These are phyloP conservation scores for Ogataea populi-albae DNA, from an alignment of 805 yeast species.

Conservation along the genomic window DNA sequence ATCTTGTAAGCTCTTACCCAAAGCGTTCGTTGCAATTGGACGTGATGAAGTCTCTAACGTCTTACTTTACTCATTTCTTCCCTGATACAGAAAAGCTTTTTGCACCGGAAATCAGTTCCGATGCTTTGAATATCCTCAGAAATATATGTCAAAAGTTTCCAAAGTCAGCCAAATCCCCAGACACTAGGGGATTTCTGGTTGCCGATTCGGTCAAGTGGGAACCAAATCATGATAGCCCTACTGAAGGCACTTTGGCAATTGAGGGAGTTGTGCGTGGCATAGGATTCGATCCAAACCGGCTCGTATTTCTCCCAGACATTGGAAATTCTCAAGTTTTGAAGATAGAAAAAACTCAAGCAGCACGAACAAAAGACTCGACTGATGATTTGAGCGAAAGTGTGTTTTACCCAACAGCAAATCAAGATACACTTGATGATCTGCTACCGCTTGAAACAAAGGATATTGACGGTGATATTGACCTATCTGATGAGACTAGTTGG, in stretches of 20 bases:
- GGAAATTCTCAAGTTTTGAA: constrained; percentile 83
- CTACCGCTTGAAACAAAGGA: constrained; percentile 51
- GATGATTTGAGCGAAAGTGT: constrained; percentile 23
- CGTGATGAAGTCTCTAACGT: constrained; percentile 58
- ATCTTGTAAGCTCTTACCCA: constrained; percentile 62
- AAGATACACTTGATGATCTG: constrained; percentile 59
- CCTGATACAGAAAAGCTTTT: constrained; percentile 77
- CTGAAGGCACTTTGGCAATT: constrained; percentile 48
- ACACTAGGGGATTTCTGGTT: constrained; percentile 81
- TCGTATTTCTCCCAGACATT: constrained; percentile 81
- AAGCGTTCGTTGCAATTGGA: constrained; percentile 76
- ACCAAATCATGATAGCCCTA: constrained; percentile 25
- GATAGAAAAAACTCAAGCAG: constrained; percentile 53
- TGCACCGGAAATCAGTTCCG: constrained; percentile 64
- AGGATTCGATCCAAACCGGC: constrained; percentile 73
- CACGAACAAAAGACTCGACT: constrained; percentile 12
- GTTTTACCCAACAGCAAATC: constrained; percentile 38
- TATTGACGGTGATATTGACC: constrained; percentile 33
- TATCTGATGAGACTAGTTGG: constrained; percentile 37
- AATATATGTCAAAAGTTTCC: constrained; percentile 84
- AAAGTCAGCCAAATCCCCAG: constrained; percentile 85
- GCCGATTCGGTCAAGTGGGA: constrained; percentile 60
- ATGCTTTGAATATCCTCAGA: constrained; percentile 71
- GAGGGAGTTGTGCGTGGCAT: constrained; percentile 86
- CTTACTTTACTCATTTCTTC: constrained; percentile 71